Base-by-base conservation (phyloP, 495 filamentous ascomycete genomes). In the Aspergillus indologenus region DNA sequence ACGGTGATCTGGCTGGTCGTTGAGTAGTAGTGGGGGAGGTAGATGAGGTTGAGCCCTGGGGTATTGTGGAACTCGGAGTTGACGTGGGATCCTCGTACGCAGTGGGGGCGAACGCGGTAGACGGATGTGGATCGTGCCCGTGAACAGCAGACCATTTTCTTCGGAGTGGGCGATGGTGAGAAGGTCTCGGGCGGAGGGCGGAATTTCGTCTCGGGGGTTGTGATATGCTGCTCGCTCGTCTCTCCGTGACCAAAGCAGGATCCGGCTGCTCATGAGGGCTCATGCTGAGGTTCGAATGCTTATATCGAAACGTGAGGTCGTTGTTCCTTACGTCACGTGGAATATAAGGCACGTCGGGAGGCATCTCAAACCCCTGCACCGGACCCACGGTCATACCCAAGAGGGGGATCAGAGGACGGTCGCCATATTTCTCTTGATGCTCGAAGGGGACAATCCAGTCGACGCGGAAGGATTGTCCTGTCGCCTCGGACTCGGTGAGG, bases 361-460 rank as follows among this genome's bases (percentile, higher is more conserved):
- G 67, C 15, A 70, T 65, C 46, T 81, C 78, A 34, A 76, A 77
- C 1, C 87, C 87, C 65, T 87, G 87, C 44, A 90, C 75, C 0
- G 87, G 87, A 6, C 81, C 76, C 5, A 85, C 81, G 26, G 77
- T 77, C 52, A 83, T 78, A 19, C 82, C 87, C 59, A 83, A 70
- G 29, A 86, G 74, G 4, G 80, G 75, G 5, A 64, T 62, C 5
- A 71, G 68, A 3, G 82, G 81, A 26, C 77, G 68, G 34, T 75
- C 53, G 9, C 72, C 68, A 17, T 70, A 60, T 19, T 61, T 57
- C 56, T 84, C 81, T 65, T 84, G 79, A 5, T 64, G 66, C 7
- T 59, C 57, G 31, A 81, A 78, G 0, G 85, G 86, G 12, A 88
- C 64, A 49, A 87, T 81, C 61, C 72, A 76, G 47, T 86, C 84